Conservation (phyloP, 306 rosid species). For the Vigna radiata region DNA sequence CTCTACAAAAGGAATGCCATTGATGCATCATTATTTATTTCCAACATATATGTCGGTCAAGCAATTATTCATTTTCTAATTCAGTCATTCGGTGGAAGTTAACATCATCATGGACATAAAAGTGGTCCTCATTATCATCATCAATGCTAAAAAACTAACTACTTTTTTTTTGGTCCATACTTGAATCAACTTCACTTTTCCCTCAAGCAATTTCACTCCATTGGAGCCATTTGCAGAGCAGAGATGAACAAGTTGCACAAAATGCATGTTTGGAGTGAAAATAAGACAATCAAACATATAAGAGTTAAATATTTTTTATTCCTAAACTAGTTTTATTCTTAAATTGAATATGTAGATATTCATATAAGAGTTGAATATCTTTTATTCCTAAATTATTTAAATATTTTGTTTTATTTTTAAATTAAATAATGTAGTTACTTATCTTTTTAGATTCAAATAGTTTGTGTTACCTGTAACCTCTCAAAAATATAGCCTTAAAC, state of each 20-base stretch:
- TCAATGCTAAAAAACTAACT: background rate
- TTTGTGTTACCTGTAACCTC: too few relatives aligned
- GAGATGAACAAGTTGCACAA: background rate
- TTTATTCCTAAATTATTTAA: too few relatives aligned
- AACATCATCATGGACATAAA: background rate
- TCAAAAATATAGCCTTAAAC: too few relatives aligned
- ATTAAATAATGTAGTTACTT: too few relatives aligned
- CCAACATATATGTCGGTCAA: conserved; percentile 35
- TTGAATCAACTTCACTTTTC: conserved; percentile 12
- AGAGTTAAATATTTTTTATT: too few relatives aligned
- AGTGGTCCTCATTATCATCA: conserved; percentile 20
- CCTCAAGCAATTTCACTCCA: background rate
- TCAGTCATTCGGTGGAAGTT: background rate
- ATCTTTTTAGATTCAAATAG: too few relatives aligned
- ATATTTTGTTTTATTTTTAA: too few relatives aligned
- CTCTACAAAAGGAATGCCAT: background rate
- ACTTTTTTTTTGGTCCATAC: too few relatives aligned
- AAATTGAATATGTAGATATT: too few relatives aligned
- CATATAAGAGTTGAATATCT: too few relatives aligned
- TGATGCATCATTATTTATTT: background rate
- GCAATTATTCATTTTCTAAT: conserved; percentile 39
- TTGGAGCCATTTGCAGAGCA: background rate
- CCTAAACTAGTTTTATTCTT: too few relatives aligned
- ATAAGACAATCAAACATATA: background rate
- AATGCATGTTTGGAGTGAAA: background rate